Evolutionary conservation across 2,329 filamentous ascomycete species (phyloP).

Genomic region (Fusarium virguliforme): DNA sequence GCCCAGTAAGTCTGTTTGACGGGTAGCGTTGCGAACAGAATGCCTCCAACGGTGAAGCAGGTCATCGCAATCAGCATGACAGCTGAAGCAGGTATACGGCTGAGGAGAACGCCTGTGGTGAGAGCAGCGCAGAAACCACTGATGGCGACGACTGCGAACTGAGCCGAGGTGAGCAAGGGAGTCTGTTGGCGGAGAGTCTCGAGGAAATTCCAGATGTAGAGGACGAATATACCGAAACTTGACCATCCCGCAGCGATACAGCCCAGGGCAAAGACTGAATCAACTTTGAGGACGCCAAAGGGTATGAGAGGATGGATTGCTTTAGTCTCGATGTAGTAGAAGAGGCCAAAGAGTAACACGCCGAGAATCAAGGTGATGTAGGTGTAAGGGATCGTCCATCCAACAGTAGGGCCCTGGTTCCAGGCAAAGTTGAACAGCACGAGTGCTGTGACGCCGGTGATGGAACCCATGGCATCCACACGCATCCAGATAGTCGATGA

Average conservation of each 20-base stretch:
- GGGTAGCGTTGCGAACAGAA: conserved; percentile 63
- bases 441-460: conserved; percentile 66
- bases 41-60: conserved; percentile 52
- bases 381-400: conserved; percentile 70
- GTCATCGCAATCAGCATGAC: conserved; percentile 61
- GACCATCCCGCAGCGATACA: conserved; percentile 67
- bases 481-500: conserved; percentile 26
- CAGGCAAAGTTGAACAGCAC: conserved; percentile 74
- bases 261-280: conserved; percentile 63
- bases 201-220: conserved; percentile 64
- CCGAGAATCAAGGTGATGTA: conserved; percentile 70
- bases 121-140: conserved; percentile 61
- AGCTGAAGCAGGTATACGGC: conserved; percentile 41
- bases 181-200: conserved; percentile 55
- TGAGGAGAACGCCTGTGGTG: conserved; percentile 56
- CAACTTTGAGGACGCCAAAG: conserved; percentile 55
- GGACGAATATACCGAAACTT: conserved; percentile 65
- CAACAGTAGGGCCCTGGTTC: conserved; percentile 72
- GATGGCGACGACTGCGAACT: conserved; percentile 55
- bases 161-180: conserved; percentile 61
- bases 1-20: conserved; percentile 73
- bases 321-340: conserved; percentile 69
- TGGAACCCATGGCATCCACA: conserved; percentile 56
- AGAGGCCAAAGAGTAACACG: conserved; percentile 65
- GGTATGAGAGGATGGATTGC: conserved; percentile 69